phyloP scores from a whole-genome alignment of 1,139 yeast species.

The Geotrichum klebahnii region DNA sequence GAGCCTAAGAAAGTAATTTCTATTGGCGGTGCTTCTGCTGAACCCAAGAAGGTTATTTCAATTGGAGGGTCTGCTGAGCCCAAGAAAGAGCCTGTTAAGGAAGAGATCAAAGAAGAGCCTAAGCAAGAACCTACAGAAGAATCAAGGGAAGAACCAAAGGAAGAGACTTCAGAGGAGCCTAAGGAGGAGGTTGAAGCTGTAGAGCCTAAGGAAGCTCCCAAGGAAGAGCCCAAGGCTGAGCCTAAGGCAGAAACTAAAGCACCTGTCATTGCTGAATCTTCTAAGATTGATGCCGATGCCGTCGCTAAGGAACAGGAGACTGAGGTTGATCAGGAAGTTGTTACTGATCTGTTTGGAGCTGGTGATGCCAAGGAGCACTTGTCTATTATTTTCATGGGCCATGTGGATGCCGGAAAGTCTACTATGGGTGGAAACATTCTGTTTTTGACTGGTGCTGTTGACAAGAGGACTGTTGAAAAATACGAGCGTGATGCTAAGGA shows the following conservation, averaged over 20 bases:
- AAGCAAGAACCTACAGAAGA: slow-evolving; percentile 6
- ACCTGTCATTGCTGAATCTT: slow-evolving; percentile 25
- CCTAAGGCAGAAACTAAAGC: slow-evolving; percentile 30
- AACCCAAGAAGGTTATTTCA: slow-evolving; percentile 14
- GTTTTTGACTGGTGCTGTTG: slow-evolving; percentile 92
- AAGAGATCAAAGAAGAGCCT: slow-evolving; percentile 19
- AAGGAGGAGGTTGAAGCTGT: slow-evolving; percentile 14
- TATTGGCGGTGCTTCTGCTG: slow-evolving; percentile 3
- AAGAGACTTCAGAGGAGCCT: neutral
- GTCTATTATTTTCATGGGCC: slow-evolving; percentile 97
- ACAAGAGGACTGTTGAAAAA: slow-evolving; percentile 97
- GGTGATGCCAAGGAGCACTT: slow-evolving; percentile 81
- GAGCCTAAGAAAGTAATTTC: slow-evolving; percentile 25
- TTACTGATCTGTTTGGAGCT: slow-evolving; percentile 80
- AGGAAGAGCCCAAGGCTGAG: slow-evolving; percentile 14
- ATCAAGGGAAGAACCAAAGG: neutral
- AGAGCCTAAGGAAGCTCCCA: slow-evolving; percentile 15
- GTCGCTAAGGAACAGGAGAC: slow-evolving; percentile 74
- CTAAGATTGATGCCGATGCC: slow-evolving; percentile 45
- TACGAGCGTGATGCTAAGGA: slow-evolving; percentile 98
- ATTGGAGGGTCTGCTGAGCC: slow-evolving; percentile 6
- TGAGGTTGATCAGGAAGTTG: slow-evolving; percentile 79
- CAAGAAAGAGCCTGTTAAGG: slow-evolving; percentile 20
- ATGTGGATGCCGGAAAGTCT: slow-evolving; percentile 98
- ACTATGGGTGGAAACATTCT: slow-evolving; percentile 98